Percentiles rank a stretch among this genome's conserved stretches.
phyloP scores from a whole-genome alignment of 2,329 filamentous ascomycete species.

The Colletotrichum sp. region DNA sequence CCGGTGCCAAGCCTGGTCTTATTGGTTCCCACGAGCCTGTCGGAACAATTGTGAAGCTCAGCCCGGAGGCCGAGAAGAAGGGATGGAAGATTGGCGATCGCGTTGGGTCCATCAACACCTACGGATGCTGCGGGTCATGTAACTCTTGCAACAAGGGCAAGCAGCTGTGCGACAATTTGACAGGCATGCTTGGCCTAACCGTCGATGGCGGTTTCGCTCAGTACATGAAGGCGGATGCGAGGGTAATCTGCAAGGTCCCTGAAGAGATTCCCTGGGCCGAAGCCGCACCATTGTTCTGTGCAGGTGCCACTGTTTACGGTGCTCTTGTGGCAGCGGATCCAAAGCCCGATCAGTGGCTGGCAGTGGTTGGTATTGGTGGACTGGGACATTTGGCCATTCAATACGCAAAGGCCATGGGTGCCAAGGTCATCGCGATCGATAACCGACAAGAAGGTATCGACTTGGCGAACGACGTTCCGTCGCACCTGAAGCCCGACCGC shows the following conservation, averaged over 20 bases:
- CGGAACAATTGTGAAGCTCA: slow-evolving; percentile 63
- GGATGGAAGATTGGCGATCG: slow-evolving; percentile 57
- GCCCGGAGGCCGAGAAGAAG: slow-evolving; percentile 37
- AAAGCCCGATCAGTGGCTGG: slow-evolving; percentile 25
- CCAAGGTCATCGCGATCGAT: slow-evolving; percentile 28
- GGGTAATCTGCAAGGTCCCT: slow-evolving; percentile 29
- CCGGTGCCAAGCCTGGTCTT: slow-evolving; percentile 24
- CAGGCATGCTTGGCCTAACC: slow-evolving; percentile 27
- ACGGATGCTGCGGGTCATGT: slow-evolving; percentile 27
- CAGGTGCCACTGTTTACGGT: slow-evolving; percentile 30
- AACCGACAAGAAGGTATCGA: slow-evolving; percentile 22
- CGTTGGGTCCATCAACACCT: slow-evolving; percentile 42
- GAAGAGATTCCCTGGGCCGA: slow-evolving; percentile 22
- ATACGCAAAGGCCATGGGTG: slow-evolving; percentile 29
- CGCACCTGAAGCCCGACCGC: slow-evolving; percentile 17
- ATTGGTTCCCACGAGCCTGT: slow-evolving; percentile 68
- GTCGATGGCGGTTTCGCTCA: slow-evolving; percentile 31
- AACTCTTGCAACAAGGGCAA: slow-evolving; percentile 23
- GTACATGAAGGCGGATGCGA: slow-evolving; percentile 29
- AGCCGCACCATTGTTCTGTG: slow-evolving; percentile 32
- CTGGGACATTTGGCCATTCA: slow-evolving; percentile 29
- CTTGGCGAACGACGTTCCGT: slow-evolving; percentile 15
- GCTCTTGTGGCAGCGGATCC: slow-evolving; percentile 22
- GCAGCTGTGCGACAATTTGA: slow-evolving; percentile 27
- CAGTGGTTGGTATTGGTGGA: slow-evolving; percentile 29